Evolutionary conservation across 768 basidiomycete genomes (phyloP).

Genomic region (Leccinum longicurvipes): DNA sequence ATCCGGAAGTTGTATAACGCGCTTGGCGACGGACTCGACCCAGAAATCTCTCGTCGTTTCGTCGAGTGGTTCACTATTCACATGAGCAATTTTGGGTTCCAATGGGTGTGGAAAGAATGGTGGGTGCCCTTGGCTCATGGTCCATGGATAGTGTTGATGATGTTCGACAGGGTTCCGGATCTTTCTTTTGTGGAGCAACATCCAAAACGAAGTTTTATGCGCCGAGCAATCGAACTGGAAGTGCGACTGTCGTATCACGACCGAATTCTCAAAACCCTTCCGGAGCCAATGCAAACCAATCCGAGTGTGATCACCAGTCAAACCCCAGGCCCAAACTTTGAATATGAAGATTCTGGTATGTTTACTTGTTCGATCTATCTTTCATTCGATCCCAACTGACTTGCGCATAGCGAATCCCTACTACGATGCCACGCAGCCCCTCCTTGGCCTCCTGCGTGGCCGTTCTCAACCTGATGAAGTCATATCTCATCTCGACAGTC

Average conservation of each 20-base stretch:
- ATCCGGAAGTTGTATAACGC: conserved; percentile 80
- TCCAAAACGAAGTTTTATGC: conserved; percentile 86
- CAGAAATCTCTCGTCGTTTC: conserved; percentile 76
- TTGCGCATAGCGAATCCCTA: conserved; percentile 62
- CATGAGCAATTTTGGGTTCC: conserved; percentile 96
- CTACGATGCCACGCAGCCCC: conserved; percentile 72
- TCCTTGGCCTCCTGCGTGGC: conserved; percentile 79
- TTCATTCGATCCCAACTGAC: neutral
- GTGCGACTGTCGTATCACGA: conserved; percentile 92
- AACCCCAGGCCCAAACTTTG: conserved; percentile 75
- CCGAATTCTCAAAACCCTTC: conserved; percentile 84
- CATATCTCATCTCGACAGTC: conserved; percentile 63
- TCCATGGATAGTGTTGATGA: neutral
- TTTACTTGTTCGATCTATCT: neutral
- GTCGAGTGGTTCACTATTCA: conserved; percentile 96
- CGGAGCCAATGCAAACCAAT: conserved; percentile 72
- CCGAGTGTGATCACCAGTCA: conserved; percentile 61
- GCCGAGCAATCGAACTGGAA: conserved; percentile 83
- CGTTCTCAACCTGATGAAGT: conserved; percentile 80
- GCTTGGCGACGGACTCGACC: conserved; percentile 84
- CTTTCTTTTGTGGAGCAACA: conserved; percentile 69
- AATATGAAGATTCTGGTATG: conserved; percentile 79
- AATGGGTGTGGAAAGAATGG: conserved; percentile 99
- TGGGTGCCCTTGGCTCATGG: conserved; percentile 31
- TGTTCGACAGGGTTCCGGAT: conserved; percentile 77